Evolutionary conservation across 2,329 filamentous ascomycete species (phyloP).

Genomic region (Nectriaceae sp.): DNA sequence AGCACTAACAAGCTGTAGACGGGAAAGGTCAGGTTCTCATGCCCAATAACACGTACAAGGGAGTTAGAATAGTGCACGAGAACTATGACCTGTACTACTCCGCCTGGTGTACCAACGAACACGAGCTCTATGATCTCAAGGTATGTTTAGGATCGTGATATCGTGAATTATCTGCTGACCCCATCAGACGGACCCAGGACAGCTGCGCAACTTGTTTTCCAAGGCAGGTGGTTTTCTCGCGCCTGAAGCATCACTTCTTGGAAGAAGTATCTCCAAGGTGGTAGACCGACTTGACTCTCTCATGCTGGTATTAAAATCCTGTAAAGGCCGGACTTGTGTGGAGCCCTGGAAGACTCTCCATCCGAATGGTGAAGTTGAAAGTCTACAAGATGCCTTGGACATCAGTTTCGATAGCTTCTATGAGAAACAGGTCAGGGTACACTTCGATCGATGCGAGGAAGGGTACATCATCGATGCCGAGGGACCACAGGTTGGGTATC

Average conservation of each 20-base stretch:
- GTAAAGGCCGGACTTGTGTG: slow-evolving; percentile 53
- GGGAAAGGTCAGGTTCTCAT: slow-evolving; percentile 17
- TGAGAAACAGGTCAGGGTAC: slow-evolving; percentile 46
- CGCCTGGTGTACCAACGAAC: slow-evolving; percentile 69
- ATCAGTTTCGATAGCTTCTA: slow-evolving; percentile 56
- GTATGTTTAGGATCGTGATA: slow-evolving; percentile 24
- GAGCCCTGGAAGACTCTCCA: slow-evolving; percentile 60
- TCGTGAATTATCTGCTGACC: slow-evolving; percentile 7
- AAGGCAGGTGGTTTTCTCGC: not conserved
- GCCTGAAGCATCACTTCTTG: slow-evolving; percentile 16
- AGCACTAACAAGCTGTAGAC: slow-evolving; percentile 16
- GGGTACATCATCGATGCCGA: slow-evolving; percentile 60
- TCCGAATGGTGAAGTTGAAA: slow-evolving; percentile 52
- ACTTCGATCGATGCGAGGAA: slow-evolving; percentile 53
- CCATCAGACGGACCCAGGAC: slow-evolving; percentile 51
- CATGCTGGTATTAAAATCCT: slow-evolving; percentile 62
- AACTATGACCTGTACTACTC: slow-evolving; percentile 65
- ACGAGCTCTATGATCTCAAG: slow-evolving; percentile 65
- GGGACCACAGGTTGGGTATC: slow-evolving; percentile 46
- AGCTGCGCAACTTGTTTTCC: slow-evolving; percentile 47
- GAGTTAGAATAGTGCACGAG: slow-evolving; percentile 53
- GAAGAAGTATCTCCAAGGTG: slow-evolving; percentile 37
- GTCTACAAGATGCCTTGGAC: slow-evolving; percentile 52
- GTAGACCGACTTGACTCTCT: slow-evolving; percentile 57
- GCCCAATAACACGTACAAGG: slow-evolving; percentile 62